Evolutionary conservation across 352 stramenopile species (phyloP).

Genomic region (Globisporangium takayamanum): DNA sequence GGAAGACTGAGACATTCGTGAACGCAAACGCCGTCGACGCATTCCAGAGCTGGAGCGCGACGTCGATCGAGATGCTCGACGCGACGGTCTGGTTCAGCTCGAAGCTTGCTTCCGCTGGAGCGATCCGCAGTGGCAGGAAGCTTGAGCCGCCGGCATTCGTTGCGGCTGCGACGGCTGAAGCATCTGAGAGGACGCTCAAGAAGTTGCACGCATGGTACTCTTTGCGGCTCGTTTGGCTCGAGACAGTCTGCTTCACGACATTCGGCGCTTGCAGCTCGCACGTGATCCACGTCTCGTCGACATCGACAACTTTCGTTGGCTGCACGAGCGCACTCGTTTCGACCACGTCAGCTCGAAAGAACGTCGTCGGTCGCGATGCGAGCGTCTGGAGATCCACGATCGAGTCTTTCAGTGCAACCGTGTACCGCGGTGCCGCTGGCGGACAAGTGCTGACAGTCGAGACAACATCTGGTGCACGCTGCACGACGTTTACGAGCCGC

Average conservation of each 20-base stretch:
- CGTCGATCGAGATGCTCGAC: constrained; percentile 27
- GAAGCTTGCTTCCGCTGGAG: constrained; percentile 33
- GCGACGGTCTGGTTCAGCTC: constrained; percentile 39
- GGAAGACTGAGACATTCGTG: constrained; percentile 27
- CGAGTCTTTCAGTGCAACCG: constrained; percentile 21
- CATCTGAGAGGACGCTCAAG: constrained; percentile 26
- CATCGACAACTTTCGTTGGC: constrained; percentile 29
- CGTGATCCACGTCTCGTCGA: constrained; percentile 30
- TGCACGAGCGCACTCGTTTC: constrained; percentile 35
- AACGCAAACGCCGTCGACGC: constrained; percentile 27
- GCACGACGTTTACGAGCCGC: constrained; percentile 11
- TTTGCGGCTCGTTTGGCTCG: constrained; percentile 25
- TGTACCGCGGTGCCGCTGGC: constrained; percentile 16
- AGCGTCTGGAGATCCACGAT: constrained; percentile 30
- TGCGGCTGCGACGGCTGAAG: constrained; percentile 3
- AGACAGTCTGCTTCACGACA: constrained; percentile 22
- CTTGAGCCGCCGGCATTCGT: not conserved
- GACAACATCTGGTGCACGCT: constrained; percentile 11
- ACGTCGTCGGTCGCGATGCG: constrained; percentile 38
- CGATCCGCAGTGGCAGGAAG: constrained; percentile 17
- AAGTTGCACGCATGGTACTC: constrained; percentile 50
- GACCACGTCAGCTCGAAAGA: constrained; percentile 40
- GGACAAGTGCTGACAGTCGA: constrained; percentile 22
- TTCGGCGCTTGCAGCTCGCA: constrained; percentile 21
- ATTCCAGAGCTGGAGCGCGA: constrained; percentile 31